Evolutionary conservation across 352 stramenopile genomes (phyloP).

Genomic region (Globisporangium paroecandrum): DNA sequence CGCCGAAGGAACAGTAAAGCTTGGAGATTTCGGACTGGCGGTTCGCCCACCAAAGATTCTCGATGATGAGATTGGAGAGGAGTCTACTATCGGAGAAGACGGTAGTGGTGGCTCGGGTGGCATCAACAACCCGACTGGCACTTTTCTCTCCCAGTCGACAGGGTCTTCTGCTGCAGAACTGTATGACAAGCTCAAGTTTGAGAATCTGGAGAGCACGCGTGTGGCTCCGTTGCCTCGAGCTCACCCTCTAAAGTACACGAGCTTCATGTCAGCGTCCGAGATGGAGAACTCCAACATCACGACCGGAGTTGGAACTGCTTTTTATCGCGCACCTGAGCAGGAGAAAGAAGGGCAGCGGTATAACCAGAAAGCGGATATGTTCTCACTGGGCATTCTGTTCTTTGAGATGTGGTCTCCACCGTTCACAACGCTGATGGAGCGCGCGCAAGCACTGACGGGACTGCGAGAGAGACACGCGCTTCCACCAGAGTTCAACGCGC

Average conservation of each 20-base stretch:
- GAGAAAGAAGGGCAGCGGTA: slow-evolving; percentile 83
- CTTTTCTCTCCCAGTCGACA: slow-evolving; percentile 47
- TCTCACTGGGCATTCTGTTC: slow-evolving; percentile 93
- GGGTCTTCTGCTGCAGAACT: slow-evolving; percentile 68
- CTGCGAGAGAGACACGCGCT: slow-evolving; percentile 76
- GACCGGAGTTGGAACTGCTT: slow-evolving; percentile 92
- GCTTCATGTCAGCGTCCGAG: slow-evolving; percentile 48
- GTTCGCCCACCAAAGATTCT: slow-evolving; percentile 67
- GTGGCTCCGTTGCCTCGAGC: slow-evolving; percentile 17
- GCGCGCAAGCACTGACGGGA: slow-evolving; percentile 67
- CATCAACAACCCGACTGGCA: slow-evolving; percentile 14
- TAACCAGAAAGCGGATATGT: slow-evolving; percentile 94
- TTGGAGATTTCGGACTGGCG: slow-evolving; percentile 95
- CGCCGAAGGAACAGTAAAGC: slow-evolving; percentile 88
- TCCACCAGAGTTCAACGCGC: slow-evolving; percentile 38
- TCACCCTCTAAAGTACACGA: slow-evolving; percentile 29
- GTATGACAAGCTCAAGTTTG: slow-evolving; percentile 63
- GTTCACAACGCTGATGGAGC: slow-evolving; percentile 90
- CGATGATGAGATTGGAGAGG: slow-evolving; percentile 43
- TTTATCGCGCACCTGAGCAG: slow-evolving; percentile 95
- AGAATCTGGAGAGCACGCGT: slow-evolving; percentile 68
- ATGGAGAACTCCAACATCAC: slow-evolving; percentile 83
- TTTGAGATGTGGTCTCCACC: slow-evolving; percentile 95
- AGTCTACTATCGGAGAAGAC: slow-evolving; percentile 19
- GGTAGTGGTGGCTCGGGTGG: background rate